These are phyloP conservation scores for Candida pini DNA, from an alignment of 805 yeast genomes.

Conservation along the genomic window DNA sequence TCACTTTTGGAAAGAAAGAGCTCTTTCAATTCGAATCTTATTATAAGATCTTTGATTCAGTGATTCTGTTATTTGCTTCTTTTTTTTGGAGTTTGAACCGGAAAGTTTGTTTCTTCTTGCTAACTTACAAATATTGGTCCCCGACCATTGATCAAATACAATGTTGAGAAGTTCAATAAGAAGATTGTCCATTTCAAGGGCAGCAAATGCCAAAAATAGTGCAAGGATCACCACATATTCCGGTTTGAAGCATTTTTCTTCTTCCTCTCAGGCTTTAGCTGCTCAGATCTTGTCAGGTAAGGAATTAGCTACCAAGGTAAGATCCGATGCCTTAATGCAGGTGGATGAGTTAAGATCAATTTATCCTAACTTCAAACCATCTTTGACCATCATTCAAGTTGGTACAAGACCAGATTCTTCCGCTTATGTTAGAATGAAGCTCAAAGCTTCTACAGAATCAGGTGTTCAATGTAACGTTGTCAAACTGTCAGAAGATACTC, in stretches of 20 bases:
- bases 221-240: background rate
- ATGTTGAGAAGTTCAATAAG: conserved; percentile 6
- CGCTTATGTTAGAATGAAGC: conserved; percentile 77
- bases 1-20: too few relatives aligned
- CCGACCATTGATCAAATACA: too few relatives aligned
- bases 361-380: conserved; percentile 56
- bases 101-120: background rate
- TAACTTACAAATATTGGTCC: too few relatives aligned
- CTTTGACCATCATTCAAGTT: conserved; percentile 66
- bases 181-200: background rate
- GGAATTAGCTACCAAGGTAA: conserved; percentile 37
- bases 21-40: too few relatives aligned
- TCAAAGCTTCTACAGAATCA: conserved; percentile 70
- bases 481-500: conserved; percentile 49
- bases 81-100: conserved; percentile 1
- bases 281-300: conserved; percentile 41
- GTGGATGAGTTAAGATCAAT: conserved; percentile 36
- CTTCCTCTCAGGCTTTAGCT: conserved; percentile 11
- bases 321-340: conserved; percentile 37
- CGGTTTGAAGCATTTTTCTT: conserved; percentile 12
- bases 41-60: too few relatives aligned
- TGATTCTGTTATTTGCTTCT: too few relatives aligned
- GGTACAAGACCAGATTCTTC: conserved; percentile 75
- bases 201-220: background rate
- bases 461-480: conserved; percentile 57